A percentile compares a stretch with the other conserved stretches of the same genome.
These are phyloP conservation scores for Bjerkandera adusta DNA, from an alignment of 1,284 basidiomycete genomes.

Conservation along the genomic window DNA sequence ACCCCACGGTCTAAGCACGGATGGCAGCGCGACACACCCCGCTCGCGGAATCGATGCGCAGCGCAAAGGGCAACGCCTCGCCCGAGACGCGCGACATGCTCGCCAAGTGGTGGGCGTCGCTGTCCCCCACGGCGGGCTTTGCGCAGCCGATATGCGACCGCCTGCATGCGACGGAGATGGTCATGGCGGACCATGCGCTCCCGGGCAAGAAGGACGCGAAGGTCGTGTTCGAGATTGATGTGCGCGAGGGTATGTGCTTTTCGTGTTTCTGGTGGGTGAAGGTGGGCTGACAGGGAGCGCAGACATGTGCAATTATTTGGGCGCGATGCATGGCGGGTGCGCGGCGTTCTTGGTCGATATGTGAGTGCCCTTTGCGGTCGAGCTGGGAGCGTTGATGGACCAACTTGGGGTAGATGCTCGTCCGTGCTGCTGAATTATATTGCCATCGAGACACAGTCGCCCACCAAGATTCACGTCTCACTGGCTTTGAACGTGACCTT, in stretches of 20 bases:
- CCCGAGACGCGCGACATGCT: constrained; percentile 15
- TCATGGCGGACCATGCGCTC: constrained; percentile 16
- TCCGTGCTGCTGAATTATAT: constrained; percentile 6
- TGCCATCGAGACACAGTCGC: constrained; percentile 1
- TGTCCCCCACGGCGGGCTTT: constrained; percentile 11
- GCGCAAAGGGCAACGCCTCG: constrained; percentile 16
- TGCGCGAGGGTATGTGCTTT: constrained; percentile 14
- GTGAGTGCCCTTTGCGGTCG: constrained; percentile 30
- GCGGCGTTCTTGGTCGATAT: constrained; percentile 48
- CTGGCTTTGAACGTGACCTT: constrained; percentile 12
- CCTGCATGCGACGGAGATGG: constrained; percentile 16
- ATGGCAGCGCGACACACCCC: background rate
- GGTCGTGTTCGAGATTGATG: constrained; percentile 19
- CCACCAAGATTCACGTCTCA: constrained; percentile 8
- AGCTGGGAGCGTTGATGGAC: background rate
- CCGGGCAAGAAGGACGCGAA: constrained; percentile 18
- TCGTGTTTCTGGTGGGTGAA: background rate
- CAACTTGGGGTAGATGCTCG: constrained; percentile 4
- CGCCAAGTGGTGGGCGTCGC: constrained; percentile 5
- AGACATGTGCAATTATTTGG: constrained; percentile 52
- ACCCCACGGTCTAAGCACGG: too few relatives aligned
- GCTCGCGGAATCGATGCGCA: constrained; percentile 8
- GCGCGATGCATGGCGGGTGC: constrained; percentile 52
- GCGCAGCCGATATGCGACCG: constrained; percentile 7
- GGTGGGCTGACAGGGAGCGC: background rate